phyloP scores from a whole-genome alignment of 2,329 filamentous ascomycete species.

The Botrytis aclada region DNA sequence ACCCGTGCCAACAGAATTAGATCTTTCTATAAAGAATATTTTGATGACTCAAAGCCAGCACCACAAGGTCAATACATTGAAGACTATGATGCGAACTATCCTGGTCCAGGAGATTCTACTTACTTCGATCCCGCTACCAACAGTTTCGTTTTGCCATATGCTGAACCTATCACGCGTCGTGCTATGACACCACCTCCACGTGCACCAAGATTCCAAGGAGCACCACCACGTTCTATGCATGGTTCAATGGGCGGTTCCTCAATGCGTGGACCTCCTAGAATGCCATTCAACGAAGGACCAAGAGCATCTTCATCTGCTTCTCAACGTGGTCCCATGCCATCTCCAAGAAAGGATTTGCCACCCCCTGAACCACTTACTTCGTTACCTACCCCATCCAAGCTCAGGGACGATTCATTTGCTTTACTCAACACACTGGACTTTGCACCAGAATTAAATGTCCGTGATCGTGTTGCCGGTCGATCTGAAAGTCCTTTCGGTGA shows the following conservation, averaged over 20 bases:
- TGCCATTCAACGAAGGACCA: slow-evolving; percentile 46
- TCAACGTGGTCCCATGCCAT: slow-evolving; percentile 37
- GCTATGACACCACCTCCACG: slow-evolving; percentile 92
- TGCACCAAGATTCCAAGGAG: slow-evolving; percentile 40
- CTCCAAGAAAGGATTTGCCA: slow-evolving; percentile 56
- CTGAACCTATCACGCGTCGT: slow-evolving; percentile 79
- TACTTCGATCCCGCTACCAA: slow-evolving; percentile 35
- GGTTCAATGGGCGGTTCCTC: slow-evolving; percentile 49
- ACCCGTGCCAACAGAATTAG: slow-evolving; percentile 92
- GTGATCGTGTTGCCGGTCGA: slow-evolving; percentile 67
- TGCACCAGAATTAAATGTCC: slow-evolving; percentile 69
- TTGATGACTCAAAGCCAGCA: slow-evolving; percentile 70
- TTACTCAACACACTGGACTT: slow-evolving; percentile 72
- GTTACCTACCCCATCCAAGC: slow-evolving; percentile 79
- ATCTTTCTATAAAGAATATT: slow-evolving; percentile 99
- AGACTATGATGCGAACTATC: slow-evolving; percentile 69
- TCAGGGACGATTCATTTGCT: slow-evolving; percentile 77
- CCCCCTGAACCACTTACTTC: slow-evolving; percentile 72
- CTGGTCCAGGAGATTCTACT: slow-evolving; percentile 52
- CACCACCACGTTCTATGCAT: slow-evolving; percentile 43
- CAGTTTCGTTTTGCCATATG: slow-evolving; percentile 74
- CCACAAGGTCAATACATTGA: slow-evolving; percentile 61
- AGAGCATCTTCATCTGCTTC: slow-evolving; percentile 65
- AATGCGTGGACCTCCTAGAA: slow-evolving; percentile 38
- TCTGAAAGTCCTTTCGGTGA: slow-evolving; percentile 63